Percentiles rank a stretch among this genome's conserved stretches.
Evolutionary conservation across 306 rosid genomes (phyloP).

Genomic region (Macrotyloma uniflorum): DNA sequence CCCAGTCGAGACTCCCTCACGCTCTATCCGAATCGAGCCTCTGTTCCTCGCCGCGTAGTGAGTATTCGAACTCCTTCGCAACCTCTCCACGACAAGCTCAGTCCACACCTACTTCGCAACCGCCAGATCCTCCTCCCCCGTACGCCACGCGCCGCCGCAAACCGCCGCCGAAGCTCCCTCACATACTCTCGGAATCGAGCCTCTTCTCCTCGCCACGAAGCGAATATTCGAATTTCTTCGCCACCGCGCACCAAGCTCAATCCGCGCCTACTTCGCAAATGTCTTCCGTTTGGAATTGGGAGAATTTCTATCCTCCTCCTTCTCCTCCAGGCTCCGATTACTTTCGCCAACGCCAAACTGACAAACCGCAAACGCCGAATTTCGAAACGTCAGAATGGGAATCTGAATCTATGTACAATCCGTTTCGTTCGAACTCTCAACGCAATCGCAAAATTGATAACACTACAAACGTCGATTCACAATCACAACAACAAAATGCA

Average conservation of each 20-base stretch:
- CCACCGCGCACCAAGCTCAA: conserved; percentile 66
- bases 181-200: conserved; percentile 87
- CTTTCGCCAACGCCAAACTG: conserved; percentile 41
- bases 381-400: conserved; percentile 16
- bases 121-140: conserved; percentile 71
- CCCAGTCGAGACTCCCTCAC: conserved; percentile 71
- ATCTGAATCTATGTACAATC: conserved; percentile 9
- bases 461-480: background rate
- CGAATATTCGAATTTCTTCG: conserved; percentile 52
- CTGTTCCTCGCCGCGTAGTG: conserved; percentile 66
- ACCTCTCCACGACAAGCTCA: conserved; percentile 63
- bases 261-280: conserved; percentile 81
- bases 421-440: conserved; percentile 20
- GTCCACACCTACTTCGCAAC: conserved; percentile 68
- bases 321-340: conserved; percentile 89
- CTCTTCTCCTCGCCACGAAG: conserved; percentile 65
- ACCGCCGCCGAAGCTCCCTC: conserved; percentile 69
- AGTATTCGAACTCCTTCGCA: conserved; percentile 50
- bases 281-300: conserved; percentile 95
- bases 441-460: background rate
- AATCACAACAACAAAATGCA: background rate
- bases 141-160: conserved; percentile 60
- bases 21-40: conserved; percentile 80
- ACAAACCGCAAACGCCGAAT: background rate
- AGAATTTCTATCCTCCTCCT: conserved; percentile 88